Percentiles rank a stretch among this genome's conserved stretches.
These are phyloP conservation scores for Wickerhamiella sorbophila DNA, from an alignment of 805 yeast species.

Conservation along the genomic window DNA sequence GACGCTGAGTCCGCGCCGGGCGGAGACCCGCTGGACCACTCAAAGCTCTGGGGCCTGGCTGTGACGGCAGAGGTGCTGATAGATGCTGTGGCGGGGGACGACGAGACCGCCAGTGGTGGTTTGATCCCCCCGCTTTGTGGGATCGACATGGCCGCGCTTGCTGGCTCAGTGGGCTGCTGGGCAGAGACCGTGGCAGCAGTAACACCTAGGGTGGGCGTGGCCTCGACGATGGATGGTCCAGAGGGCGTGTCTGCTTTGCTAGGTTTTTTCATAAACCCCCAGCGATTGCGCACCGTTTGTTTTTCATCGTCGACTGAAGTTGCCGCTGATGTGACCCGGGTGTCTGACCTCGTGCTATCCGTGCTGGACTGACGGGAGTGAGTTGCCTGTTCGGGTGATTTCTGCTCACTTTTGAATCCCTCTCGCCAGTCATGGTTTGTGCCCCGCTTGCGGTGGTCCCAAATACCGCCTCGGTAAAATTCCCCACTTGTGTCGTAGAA, in stretches of 20 bases:
- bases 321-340: too few relatives aligned
- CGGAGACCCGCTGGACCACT: not conserved
- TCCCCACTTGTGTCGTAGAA: conserved; percentile 54
- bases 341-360: too few relatives aligned
- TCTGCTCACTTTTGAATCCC: not conserved
- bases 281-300: too few relatives aligned
- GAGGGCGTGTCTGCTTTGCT: too few relatives aligned
- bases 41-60: conserved; percentile 1
- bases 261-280: too few relatives aligned
- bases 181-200: too few relatives aligned
- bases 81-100: not conserved
- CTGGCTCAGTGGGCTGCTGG: too few relatives aligned
- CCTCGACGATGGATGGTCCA: too few relatives aligned
- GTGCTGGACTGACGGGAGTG: not conserved
- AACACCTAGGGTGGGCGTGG: too few relatives aligned
- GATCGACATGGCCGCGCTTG: too few relatives aligned
- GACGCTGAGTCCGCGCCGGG: not conserved
- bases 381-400: not conserved
- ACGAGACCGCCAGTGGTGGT: not conserved
- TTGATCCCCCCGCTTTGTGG: too few relatives aligned
- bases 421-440: not conserved
- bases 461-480: conserved; percentile 81
- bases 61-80: not conserved
- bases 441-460: conserved; percentile 37
- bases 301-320: too few relatives aligned